These are phyloP conservation scores for Solanum boliviense DNA, from an alignment of 257 asterid species.

Conservation along the genomic window DNA sequence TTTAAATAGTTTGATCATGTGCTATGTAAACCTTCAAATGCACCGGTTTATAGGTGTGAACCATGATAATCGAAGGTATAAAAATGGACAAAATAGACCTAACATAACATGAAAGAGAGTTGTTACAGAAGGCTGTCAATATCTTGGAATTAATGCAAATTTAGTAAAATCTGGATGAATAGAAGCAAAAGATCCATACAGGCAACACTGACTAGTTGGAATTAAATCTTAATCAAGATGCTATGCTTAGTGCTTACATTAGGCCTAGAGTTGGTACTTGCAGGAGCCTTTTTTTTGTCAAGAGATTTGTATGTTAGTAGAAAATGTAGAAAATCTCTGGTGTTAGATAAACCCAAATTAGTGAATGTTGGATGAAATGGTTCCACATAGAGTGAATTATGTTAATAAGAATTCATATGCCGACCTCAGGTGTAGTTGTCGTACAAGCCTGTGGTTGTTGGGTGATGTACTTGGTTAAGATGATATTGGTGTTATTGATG, in stretches of 20 bases:
- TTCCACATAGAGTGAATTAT: not conserved
- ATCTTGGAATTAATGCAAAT: not conserved
- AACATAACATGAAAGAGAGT: not conserved
- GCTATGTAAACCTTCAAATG: not conserved
- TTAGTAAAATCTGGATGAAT: not conserved
- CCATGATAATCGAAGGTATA: not conserved
- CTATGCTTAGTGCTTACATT: not conserved
- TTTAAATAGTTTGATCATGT: not conserved
- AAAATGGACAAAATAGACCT: not conserved
- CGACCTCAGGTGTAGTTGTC: not conserved
- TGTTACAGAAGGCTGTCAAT: not conserved
- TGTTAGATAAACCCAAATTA: not conserved
- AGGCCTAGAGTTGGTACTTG: not conserved
- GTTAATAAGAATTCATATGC: not conserved
- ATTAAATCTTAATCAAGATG: not conserved
- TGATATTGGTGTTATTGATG: not conserved
- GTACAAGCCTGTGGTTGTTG: not conserved
- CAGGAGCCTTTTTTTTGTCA: not conserved
- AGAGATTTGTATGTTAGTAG: not conserved
- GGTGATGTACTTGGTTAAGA: not conserved
- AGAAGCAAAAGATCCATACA: not conserved
- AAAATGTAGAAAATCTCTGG: not conserved
- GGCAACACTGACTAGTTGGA: not conserved
- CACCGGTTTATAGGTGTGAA: not conserved
- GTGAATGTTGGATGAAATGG: not conserved